Conservation (phyloP, 2,329 filamentous ascomycete species). For the Neofusicoccum cordaticola region DNA sequence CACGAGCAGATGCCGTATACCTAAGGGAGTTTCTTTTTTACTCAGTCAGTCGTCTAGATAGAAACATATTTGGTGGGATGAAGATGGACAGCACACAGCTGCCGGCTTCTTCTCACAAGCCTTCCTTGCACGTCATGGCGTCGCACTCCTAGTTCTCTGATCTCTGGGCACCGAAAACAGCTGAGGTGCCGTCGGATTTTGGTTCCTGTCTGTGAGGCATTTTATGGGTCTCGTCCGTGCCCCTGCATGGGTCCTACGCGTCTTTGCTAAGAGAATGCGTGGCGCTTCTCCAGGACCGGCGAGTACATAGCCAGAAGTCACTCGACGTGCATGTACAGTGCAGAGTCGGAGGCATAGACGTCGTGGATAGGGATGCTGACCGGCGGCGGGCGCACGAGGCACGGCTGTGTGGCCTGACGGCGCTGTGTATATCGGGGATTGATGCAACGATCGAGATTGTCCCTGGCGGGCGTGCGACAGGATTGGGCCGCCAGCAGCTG, state of each 20-base stretch:
- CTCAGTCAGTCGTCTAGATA: too few relatives aligned
- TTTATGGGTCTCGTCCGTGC: conserved; percentile 1
- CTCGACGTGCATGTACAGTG: neutral
- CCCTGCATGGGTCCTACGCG: neutral
- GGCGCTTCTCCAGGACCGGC: neutral
- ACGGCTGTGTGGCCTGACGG: neutral
- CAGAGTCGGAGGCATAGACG: neutral
- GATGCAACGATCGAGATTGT: neutral
- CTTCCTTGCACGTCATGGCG: neutral
- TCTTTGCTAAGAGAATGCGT: neutral
- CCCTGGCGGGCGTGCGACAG: neutral
- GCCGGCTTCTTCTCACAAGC: too few relatives aligned
- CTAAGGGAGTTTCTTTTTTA: too few relatives aligned
- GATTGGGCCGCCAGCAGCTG: conserved; percentile 9
- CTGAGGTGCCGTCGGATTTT: neutral
- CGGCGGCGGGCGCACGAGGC: neutral
- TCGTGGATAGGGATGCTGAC: neutral
- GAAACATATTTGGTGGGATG: too few relatives aligned
- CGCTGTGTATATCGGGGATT: neutral
- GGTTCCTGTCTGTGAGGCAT: conserved; percentile 5
- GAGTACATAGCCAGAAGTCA: neutral
- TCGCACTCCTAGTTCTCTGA: neutral
- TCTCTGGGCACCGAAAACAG: neutral
- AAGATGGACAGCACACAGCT: too few relatives aligned
- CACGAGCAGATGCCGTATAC: too few relatives aligned